These are phyloP conservation scores for Dunaliella primolecta DNA, from an alignment of 139 green algal species.

Conservation along the genomic window DNA sequence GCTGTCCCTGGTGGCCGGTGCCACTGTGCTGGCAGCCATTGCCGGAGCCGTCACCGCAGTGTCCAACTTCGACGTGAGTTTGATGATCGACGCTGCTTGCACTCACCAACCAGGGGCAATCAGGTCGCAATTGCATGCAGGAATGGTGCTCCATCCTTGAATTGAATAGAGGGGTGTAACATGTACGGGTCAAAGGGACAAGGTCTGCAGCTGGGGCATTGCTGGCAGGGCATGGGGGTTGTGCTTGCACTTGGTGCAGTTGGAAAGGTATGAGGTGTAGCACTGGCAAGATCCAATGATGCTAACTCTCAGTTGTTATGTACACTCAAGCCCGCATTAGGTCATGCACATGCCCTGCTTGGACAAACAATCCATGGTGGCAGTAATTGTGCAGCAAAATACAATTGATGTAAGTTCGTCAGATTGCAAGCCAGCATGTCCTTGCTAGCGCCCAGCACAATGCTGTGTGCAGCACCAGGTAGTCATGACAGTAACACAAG, in stretches of 20 bases:
- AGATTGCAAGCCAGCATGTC: neutral
- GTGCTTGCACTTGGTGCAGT: too few species aligned
- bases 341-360: neutral
- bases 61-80: constrained; percentile 72
- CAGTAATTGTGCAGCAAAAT: neutral
- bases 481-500: too few species aligned
- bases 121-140: neutral
- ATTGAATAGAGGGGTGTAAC: too few species aligned
- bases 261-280: neutral
- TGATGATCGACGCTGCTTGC: neutral
- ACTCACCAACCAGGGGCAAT: neutral
- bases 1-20: constrained; percentile 82
- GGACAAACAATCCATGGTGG: neutral
- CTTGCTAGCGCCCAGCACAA: neutral
- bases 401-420: neutral
- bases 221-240: too few species aligned
- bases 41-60: constrained; percentile 77
- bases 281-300: neutral
- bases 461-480: too few species aligned
- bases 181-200: too few species aligned
- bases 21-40: constrained; percentile 78
- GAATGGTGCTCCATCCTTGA: neutral
- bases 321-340: neutral
- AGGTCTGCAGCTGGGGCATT: too few species aligned
- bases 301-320: neutral